A percentile compares a stretch with the other conserved stretches of the same genome.
phyloP scores from a whole-genome alignment of 495 filamentous ascomycete genomes.

The Xylaria intraflava region DNA sequence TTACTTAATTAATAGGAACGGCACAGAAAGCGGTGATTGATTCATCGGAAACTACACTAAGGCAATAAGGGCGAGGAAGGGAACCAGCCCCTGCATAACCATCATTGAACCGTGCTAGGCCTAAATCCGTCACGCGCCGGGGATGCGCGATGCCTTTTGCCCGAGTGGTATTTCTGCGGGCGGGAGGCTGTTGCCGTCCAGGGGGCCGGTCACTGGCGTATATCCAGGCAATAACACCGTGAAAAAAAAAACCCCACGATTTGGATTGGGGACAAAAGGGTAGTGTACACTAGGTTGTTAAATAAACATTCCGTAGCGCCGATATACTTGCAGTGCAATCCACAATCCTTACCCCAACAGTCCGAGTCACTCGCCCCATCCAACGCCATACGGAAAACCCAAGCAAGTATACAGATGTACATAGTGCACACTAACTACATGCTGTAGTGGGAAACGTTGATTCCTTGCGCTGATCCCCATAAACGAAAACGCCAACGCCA shows the following conservation, averaged over 20 bases:
- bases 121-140: background rate
- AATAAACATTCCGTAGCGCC: conserved; percentile 4
- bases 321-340: conserved; percentile 2
- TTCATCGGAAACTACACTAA: too few species aligned
- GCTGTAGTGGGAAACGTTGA: conserved; percentile 1
- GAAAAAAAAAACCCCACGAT: conserved; percentile 7
- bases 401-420: background rate
- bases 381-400: background rate
- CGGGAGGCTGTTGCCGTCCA: conserved; percentile 2
- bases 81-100: background rate
- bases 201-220: background rate
- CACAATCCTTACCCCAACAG: background rate
- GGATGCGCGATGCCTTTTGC: background rate
- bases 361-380: conserved; percentile 3
- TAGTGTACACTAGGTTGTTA: background rate
- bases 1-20: too few species aligned
- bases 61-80: background rate
- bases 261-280: background rate
- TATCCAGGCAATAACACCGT: background rate
- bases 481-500: conserved; percentile 6
- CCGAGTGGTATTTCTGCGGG: conserved; percentile 3
- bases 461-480: conserved; percentile 2
- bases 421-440: too few species aligned
- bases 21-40: too few species aligned
- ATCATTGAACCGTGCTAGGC: background rate